Evolutionary conservation across 75 land plant species (phyloP).

Genomic region (Picea sitchensis): DNA sequence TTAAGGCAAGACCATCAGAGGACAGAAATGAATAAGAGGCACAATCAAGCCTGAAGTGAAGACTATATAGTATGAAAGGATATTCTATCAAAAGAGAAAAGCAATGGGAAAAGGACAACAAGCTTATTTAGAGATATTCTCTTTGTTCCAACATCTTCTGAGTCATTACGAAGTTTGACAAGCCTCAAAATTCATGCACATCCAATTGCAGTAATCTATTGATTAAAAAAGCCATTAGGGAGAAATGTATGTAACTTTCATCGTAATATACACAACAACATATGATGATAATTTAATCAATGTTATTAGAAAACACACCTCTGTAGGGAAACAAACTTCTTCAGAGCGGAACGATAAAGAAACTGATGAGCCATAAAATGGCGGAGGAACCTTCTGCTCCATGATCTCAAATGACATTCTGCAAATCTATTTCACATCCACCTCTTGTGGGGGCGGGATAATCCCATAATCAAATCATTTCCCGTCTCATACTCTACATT

Average conservation of each 20-base stretch:
- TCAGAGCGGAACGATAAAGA: constrained; percentile 20
- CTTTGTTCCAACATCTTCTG: not conserved
- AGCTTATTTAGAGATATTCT: not conserved
- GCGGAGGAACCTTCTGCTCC: constrained; percentile 19
- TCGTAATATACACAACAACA: no score
- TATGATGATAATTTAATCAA: no score
- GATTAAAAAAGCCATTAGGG: no score
- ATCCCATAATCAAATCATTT: not conserved
- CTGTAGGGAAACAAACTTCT: constrained; percentile 15
- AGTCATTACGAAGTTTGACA: not conserved
- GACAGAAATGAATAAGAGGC: not conserved
- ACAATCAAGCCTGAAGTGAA: not conserved
- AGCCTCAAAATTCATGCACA: not conserved
- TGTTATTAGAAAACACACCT: constrained; percentile 7
- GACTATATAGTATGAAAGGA: no score
- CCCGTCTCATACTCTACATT: not conserved
- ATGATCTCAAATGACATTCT: constrained; percentile 27
- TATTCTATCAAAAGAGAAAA: not conserved
- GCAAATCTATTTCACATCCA: not conserved
- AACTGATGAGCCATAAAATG: constrained; percentile 4
- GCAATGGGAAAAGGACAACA: not conserved
- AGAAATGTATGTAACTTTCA: no score
- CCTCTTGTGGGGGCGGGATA: not conserved
- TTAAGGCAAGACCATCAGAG: not conserved
- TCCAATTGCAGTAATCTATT: not conserved